These are phyloP conservation scores for Eragrostis nindensis DNA, from an alignment of 176 grass and related monocot genomes.

Conservation along the genomic window DNA sequence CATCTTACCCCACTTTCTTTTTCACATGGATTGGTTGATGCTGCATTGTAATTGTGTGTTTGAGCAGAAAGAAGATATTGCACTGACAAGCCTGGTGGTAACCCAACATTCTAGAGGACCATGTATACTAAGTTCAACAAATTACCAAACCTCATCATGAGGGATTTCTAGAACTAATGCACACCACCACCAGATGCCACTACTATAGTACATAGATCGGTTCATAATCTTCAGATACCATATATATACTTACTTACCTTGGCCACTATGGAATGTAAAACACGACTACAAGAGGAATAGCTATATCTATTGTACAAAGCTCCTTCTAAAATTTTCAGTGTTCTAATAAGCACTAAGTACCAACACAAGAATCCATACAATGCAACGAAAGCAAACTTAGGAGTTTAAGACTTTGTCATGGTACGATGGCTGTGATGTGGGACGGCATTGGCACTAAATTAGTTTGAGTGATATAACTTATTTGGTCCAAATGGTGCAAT, in stretches of 20 bases:
- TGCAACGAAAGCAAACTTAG: neutral
- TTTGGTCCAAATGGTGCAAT: neutral
- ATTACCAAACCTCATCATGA: neutral
- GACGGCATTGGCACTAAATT: neutral
- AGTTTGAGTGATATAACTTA: slow-evolving; percentile 4
- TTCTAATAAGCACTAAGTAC: neutral
- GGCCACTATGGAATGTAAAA: neutral
- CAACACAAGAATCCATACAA: neutral
- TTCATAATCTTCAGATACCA: neutral
- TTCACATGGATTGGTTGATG: neutral
- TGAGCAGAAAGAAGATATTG: too few species aligned
- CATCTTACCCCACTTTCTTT: neutral
- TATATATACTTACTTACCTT: slow-evolving; percentile 6
- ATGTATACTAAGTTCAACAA: slow-evolving; percentile 25
- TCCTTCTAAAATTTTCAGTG: neutral
- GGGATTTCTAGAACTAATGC: slow-evolving; percentile 4
- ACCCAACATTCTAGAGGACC: neutral
- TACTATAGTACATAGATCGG: neutral
- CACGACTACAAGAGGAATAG: too few species aligned
- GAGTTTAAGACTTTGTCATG: neutral
- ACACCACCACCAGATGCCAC: neutral
- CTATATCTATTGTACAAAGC: neutral
- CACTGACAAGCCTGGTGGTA: neutral
- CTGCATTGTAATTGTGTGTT: too few species aligned
- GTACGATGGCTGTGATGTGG: neutral